phyloP scores from a whole-genome alignment of 495 filamentous ascomycete species.

The Penicillium daleae region DNA sequence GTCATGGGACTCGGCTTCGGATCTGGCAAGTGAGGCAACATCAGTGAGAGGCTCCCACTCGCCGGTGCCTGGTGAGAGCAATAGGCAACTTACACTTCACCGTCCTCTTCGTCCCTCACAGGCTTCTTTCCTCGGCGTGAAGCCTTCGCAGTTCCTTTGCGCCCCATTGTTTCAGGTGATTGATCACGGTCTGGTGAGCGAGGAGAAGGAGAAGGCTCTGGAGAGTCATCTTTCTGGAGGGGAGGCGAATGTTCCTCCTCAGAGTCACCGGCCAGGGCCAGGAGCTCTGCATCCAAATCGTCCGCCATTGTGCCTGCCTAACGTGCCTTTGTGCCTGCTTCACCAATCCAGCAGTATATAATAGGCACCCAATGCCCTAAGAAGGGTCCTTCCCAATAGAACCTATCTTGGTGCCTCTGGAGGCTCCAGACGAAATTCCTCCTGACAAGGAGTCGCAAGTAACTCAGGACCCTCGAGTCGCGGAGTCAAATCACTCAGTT shows the following conservation, averaged over 20 bases:
- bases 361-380: background rate
- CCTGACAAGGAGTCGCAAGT: constrained; percentile 26
- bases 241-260: constrained; percentile 57
- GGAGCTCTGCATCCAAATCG: constrained; percentile 84
- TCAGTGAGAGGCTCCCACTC: constrained; percentile 16
- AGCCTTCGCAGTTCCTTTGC: constrained; percentile 52
- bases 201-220: constrained; percentile 41
- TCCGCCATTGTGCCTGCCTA: constrained; percentile 54
- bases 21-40: constrained; percentile 44
- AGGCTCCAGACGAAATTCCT: constrained; percentile 5
- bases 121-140: constrained; percentile 47
- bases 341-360: background rate
- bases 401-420: background rate
- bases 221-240: constrained; percentile 40
- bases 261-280: constrained; percentile 78
- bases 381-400: background rate
- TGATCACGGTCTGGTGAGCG: constrained; percentile 34
- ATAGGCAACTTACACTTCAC: constrained; percentile 73
- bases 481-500: background rate
- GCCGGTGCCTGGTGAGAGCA: background rate
- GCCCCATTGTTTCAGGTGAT: constrained; percentile 44
- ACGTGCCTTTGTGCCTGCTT: background rate
- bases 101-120: constrained; percentile 70
- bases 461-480: background rate
- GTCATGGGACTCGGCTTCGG: constrained; percentile 66